Base-by-base conservation (phyloP, 1,284 basidiomycete genomes). In the Apiotrichum siamense region DNA sequence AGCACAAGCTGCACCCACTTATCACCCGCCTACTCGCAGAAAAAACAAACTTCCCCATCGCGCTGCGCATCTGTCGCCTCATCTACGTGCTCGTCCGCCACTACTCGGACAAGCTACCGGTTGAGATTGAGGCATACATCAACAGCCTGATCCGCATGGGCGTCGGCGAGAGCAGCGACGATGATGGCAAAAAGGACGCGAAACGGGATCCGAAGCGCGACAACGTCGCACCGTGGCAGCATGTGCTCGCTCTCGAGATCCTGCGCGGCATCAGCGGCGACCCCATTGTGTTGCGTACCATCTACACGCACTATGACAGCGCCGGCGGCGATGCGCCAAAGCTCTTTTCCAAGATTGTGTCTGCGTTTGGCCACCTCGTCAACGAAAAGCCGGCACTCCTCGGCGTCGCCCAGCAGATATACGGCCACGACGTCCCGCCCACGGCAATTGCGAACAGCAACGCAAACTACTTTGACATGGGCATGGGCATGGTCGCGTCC, bases 11-110 rank as follows among this genome's bases (percentile, higher is more conserved):
- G 13, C 94, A 89, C 51, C 93, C 94, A 0, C 78, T 97, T 15
- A 78, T 98, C 6, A 83, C 93, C 57, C 88, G 87, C 64, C 80
- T 86, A 2, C 76, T 91, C n/a, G 86, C 84, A 13, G 87, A 94
- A 46, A 81, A 85, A 40, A 85, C 89, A 0, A 52, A 83, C 3
- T 98, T 97, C 72, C 88, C 92, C 0, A 79, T 93, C 44, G 88
- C 87, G 0, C 80, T 98, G 7, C 86, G 94, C 39, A 86, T 90
- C 52, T 92, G 88, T 29, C 86, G 94, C 7, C 86, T 97, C 18
- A 85, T 97, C 38, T 97, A 93, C 75, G 79, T 97, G 24, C 80
- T 97, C 10, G 79, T 97, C 49, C 93, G 96, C 56, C 88, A 93
- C 49, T 97, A 97, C 73, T 86, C 85, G 3, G 77, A 78, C 25